Conservation (phyloP, 2,329 filamentous ascomycete genomes). For the Hymenotorrendiella dingleyae region DNA sequence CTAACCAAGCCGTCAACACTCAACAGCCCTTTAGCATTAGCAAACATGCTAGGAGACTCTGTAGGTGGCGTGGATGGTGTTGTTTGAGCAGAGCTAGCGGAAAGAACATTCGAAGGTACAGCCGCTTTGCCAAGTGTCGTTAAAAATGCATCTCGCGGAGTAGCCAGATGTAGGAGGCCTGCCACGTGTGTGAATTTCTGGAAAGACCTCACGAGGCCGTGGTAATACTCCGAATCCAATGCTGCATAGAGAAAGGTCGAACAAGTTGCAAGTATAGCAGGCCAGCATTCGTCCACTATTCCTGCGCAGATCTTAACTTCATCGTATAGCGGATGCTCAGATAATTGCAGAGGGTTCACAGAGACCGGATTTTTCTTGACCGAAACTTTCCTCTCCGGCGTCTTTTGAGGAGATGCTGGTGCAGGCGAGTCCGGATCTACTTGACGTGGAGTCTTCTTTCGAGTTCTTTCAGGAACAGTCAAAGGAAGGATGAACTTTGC, state of each 20-base stretch:
- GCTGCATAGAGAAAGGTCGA: slow-evolving; percentile 93
- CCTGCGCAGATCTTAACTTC: slow-evolving; percentile 73
- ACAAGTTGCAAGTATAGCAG: slow-evolving; percentile 86
- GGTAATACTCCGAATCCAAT: slow-evolving; percentile 89
- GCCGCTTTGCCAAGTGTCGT: slow-evolving; percentile 92
- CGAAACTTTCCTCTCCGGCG: slow-evolving; percentile 56
- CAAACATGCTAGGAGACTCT: slow-evolving; percentile 53
- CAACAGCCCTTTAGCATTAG: slow-evolving; percentile 65
- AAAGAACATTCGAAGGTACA: slow-evolving; percentile 73
- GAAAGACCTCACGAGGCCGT: slow-evolving; percentile 83
- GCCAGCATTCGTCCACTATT: slow-evolving; percentile 91
- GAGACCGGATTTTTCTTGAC: slow-evolving; percentile 73
- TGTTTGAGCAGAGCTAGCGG: slow-evolving; percentile 49
- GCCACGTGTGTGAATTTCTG: slow-evolving; percentile 95
- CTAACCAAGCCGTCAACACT: slow-evolving; percentile 67
- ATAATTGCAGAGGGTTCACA: slow-evolving; percentile 73
- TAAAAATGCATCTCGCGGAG: slow-evolving; percentile 87
- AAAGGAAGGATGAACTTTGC: slow-evolving; percentile 90
- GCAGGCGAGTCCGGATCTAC: slow-evolving; percentile 20
- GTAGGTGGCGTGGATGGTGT: slow-evolving; percentile 40
- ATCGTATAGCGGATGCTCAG: slow-evolving; percentile 62
- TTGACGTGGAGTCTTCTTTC: slow-evolving; percentile 37
- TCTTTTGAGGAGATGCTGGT: slow-evolving; percentile 19
- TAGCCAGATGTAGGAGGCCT: slow-evolving; percentile 75
- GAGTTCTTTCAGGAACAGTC: slow-evolving; percentile 69